Evolutionary conservation across 2,329 filamentous ascomycete genomes (phyloP).

Genomic region (Alternaria viburni): DNA sequence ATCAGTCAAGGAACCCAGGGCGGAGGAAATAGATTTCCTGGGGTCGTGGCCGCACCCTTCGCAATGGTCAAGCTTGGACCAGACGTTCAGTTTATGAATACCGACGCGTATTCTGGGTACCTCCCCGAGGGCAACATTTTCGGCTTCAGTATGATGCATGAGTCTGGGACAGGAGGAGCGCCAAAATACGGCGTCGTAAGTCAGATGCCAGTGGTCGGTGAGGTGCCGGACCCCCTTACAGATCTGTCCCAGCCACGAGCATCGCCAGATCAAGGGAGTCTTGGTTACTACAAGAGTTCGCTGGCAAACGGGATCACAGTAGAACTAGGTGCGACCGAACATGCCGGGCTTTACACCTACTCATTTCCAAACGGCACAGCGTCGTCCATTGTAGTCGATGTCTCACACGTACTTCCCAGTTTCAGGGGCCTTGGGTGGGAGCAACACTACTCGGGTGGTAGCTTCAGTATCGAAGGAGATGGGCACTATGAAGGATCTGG

Average conservation of each 20-base stretch:
- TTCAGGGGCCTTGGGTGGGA: conserved; percentile 65
- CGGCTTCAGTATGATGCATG: conserved; percentile 47
- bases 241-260: conserved; percentile 62
- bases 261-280: conserved; percentile 58
- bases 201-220: conserved; percentile 42
- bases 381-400: conserved; percentile 64
- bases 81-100: conserved; percentile 37
- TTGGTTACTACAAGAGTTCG: conserved; percentile 68
- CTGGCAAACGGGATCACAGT: conserved; percentile 62
- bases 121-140: conserved; percentile 39
- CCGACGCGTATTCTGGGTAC: conserved; percentile 47
- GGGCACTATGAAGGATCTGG: conserved; percentile 66
- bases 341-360: conserved; percentile 66
- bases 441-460: conserved; percentile 68
- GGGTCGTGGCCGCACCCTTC: conserved; percentile 47
- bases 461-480: conserved; percentile 59
- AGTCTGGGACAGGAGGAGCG: conserved; percentile 44
- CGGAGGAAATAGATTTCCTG: conserved; percentile 48
- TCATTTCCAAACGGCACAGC: conserved; percentile 56
- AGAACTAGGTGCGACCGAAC: conserved; percentile 64
- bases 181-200: conserved; percentile 46
- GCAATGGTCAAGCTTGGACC: conserved; percentile 47
- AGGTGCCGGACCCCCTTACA: conserved; percentile 58
- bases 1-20: conserved; percentile 27
- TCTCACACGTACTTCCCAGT: conserved; percentile 68